Evolutionary conservation across 2,329 filamentous ascomycete genomes (phyloP), one percentile per base, ranked within the genome.

Genomic region (Bipolaris oryzae): DNA sequence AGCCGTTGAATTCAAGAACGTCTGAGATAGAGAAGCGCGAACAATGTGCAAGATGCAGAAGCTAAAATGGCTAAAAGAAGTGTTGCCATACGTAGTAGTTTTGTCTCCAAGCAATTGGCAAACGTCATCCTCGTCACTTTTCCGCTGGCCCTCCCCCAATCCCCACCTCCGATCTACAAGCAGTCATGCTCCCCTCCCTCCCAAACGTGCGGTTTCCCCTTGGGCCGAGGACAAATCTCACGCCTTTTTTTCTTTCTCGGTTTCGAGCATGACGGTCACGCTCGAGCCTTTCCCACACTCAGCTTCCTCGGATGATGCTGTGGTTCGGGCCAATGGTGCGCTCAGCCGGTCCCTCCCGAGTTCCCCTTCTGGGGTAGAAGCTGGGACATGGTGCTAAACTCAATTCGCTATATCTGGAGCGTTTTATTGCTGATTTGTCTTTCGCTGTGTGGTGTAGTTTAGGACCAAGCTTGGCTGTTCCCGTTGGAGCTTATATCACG

Each of bases 301-400:
- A 62, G 55, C 60, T 64, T 64, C 71, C 71, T 71, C 68, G 71
- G 69, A 61, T 58, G n/a, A n/a, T n/a, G 62, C 53, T 58, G n/a
- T 34, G 47, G 62, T n/a, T 74, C 71, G 71, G 71, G 38, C 70
- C 71, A 75, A 74, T 75, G 71, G 70, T 72, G 53, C 61, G 62
- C 57, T 71, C 66, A 73, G 60, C 72, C 72, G 71, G 64, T 52
- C 59, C 55, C 57, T 67, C 64, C 72, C 71, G 71, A 72, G 57
- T 52, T 60, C 6, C 60, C 23, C 60, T 58, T 60, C 42, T 18
- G 18, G 23, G 42, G 58, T 50, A 21, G 35, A 31, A 59, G 48
- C 52, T 55, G 54, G 55, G 51, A 2, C 9, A 38, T 46, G 39
- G 28, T 57, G 55, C 51, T 49, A 46, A 51, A 37, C 58, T 63